A percentile compares a stretch with the other conserved stretches of the same genome.
Evolutionary conservation across 257 asterid genomes (phyloP).

Genomic region (Paraleonurus japonicus): DNA sequence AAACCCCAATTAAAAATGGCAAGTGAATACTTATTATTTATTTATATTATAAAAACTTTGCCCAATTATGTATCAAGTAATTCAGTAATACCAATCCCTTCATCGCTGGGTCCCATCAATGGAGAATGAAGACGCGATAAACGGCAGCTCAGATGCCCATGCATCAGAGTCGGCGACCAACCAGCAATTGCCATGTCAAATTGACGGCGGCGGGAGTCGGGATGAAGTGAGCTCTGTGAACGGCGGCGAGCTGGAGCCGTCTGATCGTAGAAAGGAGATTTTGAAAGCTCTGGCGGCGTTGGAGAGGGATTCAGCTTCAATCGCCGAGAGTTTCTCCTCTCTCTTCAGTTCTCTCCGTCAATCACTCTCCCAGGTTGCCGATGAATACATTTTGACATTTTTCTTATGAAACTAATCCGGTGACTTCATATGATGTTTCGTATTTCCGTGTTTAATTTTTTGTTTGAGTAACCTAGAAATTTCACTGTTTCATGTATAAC

Average conservation of each 20-base stretch:
- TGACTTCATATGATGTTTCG: not conserved
- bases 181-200: not conserved
- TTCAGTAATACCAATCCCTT: no score
- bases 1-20: no score
- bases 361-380: slow-evolving; percentile 70
- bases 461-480: not conserved
- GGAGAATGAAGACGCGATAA: slow-evolving; percentile 27
- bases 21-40: no score
- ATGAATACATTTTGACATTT: not conserved
- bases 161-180: slow-evolving; percentile 15
- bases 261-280: slow-evolving; percentile 51
- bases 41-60: no score
- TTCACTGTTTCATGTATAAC: not conserved
- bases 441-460: not conserved
- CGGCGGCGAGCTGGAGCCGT: slow-evolving; percentile 35
- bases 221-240: slow-evolving; percentile 9
- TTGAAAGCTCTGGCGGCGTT: slow-evolving; percentile 71
- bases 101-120: slow-evolving; percentile 6
- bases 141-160: slow-evolving; percentile 26
- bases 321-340: slow-evolving; percentile 76
- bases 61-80: no score
- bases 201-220: slow-evolving; percentile 20
- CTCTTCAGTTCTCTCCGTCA: slow-evolving; percentile 77
- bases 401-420: not conserved
- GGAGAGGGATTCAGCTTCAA: slow-evolving; percentile 83